phyloP scores from a whole-genome alignment of 306 rosid species.

The Purshia tridentata region DNA sequence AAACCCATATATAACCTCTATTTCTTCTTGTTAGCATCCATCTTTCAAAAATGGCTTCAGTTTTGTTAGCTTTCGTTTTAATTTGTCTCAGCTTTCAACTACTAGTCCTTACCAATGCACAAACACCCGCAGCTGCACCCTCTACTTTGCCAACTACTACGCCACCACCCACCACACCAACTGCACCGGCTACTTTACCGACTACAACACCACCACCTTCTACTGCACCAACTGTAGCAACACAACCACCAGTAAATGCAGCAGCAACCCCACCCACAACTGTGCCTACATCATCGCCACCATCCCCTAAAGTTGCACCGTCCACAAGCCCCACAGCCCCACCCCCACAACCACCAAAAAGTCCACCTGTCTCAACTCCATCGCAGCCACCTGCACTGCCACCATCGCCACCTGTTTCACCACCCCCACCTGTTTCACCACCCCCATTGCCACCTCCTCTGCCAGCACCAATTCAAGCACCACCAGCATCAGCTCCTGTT shows the following conservation, averaged over 20 bases:
- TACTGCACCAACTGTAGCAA: constrained; percentile 37
- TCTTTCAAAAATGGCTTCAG: constrained; percentile 34
- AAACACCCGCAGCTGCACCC: constrained; percentile 44
- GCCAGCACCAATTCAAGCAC: constrained; percentile 54
- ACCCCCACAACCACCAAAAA: constrained; percentile 57
- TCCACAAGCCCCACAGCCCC: constrained; percentile 46
- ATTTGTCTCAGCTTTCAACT: constrained; percentile 30
- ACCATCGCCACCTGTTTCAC: constrained; percentile 27
- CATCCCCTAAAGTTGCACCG: constrained; percentile 60
- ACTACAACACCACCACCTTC: constrained; percentile 37
- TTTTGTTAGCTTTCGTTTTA: constrained; percentile 17
- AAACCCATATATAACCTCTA: constrained; percentile 14
- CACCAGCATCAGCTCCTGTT: constrained; percentile 62
- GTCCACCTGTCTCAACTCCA: constrained; percentile 55
- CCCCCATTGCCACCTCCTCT: constrained; percentile 44
- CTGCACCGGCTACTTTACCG: constrained; percentile 33
- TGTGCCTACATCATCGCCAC: constrained; percentile 44
- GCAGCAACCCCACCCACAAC: constrained; percentile 38
- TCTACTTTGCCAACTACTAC: constrained; percentile 35
- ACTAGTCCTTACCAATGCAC: constrained; percentile 26
- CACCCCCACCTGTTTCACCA: constrained; percentile 42
- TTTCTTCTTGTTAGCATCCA: constrained; percentile 11
- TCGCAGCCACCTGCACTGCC: constrained; percentile 40
- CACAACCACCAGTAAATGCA: constrained; percentile 45
- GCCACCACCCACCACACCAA: constrained; percentile 47